Base-by-base conservation (phyloP, 306 rosid species). In the Myrica gale region DNA sequence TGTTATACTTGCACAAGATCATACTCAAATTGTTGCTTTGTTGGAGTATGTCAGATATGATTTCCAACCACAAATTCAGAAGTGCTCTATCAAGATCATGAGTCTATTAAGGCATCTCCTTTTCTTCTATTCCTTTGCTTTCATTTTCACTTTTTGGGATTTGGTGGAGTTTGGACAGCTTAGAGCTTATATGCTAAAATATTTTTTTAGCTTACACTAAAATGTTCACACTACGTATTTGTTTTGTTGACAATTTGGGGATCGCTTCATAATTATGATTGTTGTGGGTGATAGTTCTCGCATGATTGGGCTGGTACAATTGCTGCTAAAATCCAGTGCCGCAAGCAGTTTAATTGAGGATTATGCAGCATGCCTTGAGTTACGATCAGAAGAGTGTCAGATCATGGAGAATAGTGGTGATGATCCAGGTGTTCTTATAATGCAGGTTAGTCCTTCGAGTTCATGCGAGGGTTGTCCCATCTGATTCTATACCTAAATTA, bases 31-130 rank as follows among this genome's bases (percentile, higher is more conserved):
- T 81, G 89, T 95, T 69, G 91, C 92, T 21, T 81, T 95, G 61
- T 84, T 95, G 89, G 98, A 95, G 89, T 95, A 92, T 77, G 97
- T 88, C 78, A 88, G 98, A 95, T 95, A 95, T 80, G 98, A 95
- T 80, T 88, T 88, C 87, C 93, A 72, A 78, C 97, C 96, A 70
- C 90, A 86, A 82, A 85, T 92, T 82, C 98, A 92, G 83, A 93
- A 88, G 83, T 85, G 84, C 83, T 92, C 98, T 69, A 89, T 95
- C 87, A 95, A 88, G 87, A 92, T 95, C 84, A 92, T 90, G 97
- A 89, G 97, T 84, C 88, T 90, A 81, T 82, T 95, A 85, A 95
- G 98, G 98, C 73, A 90, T 65, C 69, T 46, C 69, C 72, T 54
- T 74, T 75, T 78, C 73, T 51, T 57, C 50, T 65, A 32, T 82